These are phyloP conservation scores for Furcasterigmium sp. DNA, from an alignment of 2,329 filamentous ascomycete species.

Conservation along the genomic window DNA sequence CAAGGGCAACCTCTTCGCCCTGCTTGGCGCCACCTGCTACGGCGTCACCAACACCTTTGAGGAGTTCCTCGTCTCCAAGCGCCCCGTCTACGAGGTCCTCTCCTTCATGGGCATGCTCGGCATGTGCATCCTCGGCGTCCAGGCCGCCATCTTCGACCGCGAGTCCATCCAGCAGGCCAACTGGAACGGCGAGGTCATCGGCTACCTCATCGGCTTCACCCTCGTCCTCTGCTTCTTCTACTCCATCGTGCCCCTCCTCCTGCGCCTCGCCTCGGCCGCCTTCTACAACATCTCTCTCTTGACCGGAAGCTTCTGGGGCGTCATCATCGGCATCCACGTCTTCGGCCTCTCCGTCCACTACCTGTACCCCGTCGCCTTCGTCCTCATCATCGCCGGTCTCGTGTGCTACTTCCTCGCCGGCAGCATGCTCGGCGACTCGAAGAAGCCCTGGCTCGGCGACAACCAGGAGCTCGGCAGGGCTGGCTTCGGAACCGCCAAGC, in stretches of 20 bases:
- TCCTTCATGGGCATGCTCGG: slow-evolving; percentile 86
- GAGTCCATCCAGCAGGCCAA: slow-evolving; percentile 57
- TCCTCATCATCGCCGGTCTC: slow-evolving; percentile 82
- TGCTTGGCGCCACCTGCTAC: slow-evolving; percentile 86
- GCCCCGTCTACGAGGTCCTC: slow-evolving; percentile 88
- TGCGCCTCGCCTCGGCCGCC: slow-evolving; percentile 84
- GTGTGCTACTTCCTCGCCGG: slow-evolving; percentile 84
- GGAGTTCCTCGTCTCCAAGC: slow-evolving; percentile 85
- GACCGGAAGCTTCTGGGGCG: slow-evolving; percentile 95
- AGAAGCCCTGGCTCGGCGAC: slow-evolving; percentile 91
- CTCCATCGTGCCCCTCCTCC: slow-evolving; percentile 75
- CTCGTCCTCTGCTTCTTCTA: slow-evolving; percentile 82
- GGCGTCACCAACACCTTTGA: slow-evolving; percentile 87
- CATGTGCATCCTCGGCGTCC: slow-evolving; percentile 84
- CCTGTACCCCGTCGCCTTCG: slow-evolving; percentile 94
- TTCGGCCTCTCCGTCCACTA: slow-evolving; percentile 78
- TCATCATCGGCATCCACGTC: slow-evolving; percentile 84
- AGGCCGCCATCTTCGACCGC: slow-evolving; percentile 90
- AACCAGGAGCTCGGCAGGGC: slow-evolving; percentile 78
- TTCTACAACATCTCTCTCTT: slow-evolving; percentile 96
- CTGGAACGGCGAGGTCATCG: slow-evolving; percentile 65
- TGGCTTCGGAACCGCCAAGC: slow-evolving; percentile 81
- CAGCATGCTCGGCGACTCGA: slow-evolving; percentile 75
- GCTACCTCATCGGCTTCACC: slow-evolving; percentile 88
- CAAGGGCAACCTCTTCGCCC: slow-evolving; percentile 88